A percentile compares a stretch with the other conserved stretches of the same genome.
phyloP scores from a whole-genome alignment of 306 rosid genomes.

The Fragaria nilgerrensis region DNA sequence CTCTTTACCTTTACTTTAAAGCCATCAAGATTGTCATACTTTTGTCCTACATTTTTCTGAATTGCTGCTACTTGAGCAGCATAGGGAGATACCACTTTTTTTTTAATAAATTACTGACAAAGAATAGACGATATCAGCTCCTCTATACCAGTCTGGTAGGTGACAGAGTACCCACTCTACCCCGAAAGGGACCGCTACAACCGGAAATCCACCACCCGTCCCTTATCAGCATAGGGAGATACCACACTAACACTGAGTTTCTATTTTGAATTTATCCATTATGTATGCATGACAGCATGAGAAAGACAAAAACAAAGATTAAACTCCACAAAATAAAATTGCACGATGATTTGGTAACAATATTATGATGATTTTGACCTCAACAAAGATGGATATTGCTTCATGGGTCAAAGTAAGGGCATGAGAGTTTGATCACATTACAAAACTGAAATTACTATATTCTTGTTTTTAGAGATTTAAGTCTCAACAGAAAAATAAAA shows the following conservation, averaged over 20 bases:
- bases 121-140: too few relatives aligned
- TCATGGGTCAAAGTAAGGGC: background rate
- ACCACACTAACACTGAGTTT: constrained; percentile 45
- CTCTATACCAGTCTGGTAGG: too few relatives aligned
- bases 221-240: too few relatives aligned
- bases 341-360: background rate
- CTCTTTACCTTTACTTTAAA: constrained; percentile 49
- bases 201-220: too few relatives aligned
- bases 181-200: too few relatives aligned
- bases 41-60: constrained; percentile 35
- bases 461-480: background rate
- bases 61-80: constrained; percentile 57
- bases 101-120: too few relatives aligned
- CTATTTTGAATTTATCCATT: constrained; percentile 30
- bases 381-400: background rate
- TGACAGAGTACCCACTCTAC: too few relatives aligned
- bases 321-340: background rate
- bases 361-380: background rate
- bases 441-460: background rate
- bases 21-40: constrained; percentile 24
- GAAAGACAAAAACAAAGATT: background rate
- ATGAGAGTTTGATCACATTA: background rate
- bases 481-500: too few relatives aligned
- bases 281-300: constrained; percentile 18
- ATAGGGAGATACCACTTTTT: too few relatives aligned